Percentiles rank a stretch among this genome's conserved stretches.
Evolutionary conservation across 192 early-diverging fungal species (phyloP).

Genomic region (Geranomyces michiganensis): DNA sequence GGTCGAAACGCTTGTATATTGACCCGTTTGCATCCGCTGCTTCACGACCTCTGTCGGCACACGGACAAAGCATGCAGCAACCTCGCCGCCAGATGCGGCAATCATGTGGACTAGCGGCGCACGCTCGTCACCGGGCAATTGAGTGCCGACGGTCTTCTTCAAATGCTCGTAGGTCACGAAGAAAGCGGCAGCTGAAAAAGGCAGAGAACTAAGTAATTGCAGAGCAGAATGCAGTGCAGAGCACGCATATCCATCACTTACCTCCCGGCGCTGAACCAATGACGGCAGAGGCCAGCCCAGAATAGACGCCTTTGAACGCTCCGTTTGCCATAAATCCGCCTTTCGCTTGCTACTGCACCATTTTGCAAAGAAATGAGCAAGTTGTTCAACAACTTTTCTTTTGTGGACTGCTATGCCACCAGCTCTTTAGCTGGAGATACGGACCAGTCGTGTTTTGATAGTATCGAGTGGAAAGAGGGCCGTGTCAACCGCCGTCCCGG

Average conservation of each 20-base stretch:
- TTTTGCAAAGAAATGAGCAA: constrained; percentile 4
- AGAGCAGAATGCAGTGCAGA: too few relatives aligned
- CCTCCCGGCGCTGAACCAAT: constrained; percentile 90
- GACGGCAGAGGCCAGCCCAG: constrained; percentile 86
- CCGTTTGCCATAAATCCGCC: constrained; percentile 29
- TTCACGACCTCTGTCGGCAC: constrained; percentile 97
- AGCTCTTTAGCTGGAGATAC: too few relatives aligned
- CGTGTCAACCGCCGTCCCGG: constrained; percentile 93
- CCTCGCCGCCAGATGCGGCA: constrained; percentile 87
- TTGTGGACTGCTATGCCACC: background rate
- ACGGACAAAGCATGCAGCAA: constrained; percentile 86
- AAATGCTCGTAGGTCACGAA: constrained; percentile 90
- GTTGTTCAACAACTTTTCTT: background rate
- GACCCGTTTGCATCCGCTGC: constrained; percentile 89
- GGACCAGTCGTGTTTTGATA: constrained; percentile 86
- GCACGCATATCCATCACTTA: constrained; percentile 27
- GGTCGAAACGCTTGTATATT: constrained; percentile 29
- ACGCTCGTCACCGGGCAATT: constrained; percentile 50
- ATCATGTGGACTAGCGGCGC: constrained; percentile 80
- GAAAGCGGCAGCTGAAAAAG: constrained; percentile 64
- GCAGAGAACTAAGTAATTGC: background rate
- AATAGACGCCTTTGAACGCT: constrained; percentile 72
- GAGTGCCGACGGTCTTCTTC: constrained; percentile 57
- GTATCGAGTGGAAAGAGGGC: constrained; percentile 95
- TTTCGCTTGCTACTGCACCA: constrained; percentile 24